Base-by-base conservation (phyloP, 805 yeast species). In the Yarrowia sp. region DNA sequence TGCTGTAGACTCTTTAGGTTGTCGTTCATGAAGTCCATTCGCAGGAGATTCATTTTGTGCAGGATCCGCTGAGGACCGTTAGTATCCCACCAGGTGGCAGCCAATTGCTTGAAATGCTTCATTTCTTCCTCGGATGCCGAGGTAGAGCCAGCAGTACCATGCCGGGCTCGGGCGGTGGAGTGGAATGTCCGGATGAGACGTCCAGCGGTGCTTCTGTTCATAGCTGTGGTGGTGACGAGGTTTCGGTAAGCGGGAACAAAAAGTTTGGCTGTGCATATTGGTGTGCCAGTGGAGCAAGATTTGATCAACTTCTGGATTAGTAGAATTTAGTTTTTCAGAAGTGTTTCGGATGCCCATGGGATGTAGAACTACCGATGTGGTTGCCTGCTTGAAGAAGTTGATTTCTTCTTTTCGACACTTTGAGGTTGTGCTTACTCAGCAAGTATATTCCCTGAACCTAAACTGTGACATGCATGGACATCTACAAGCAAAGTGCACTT, bases 81-180 rank as follows among this genome's bases (percentile, higher is more conserved):
- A 14, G 89, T 85, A 70, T 95, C 97, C 99, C 99, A 95, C 99
- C 99, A 95, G n/a, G 90, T 76, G n/a, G 88, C 80, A 0, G 99
- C 99, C 49, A 95, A 79, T 35, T 87, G 84, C 70, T 89, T 85
- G 76, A 95, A 95, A 75, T 95, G 98, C 10, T 82, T 76, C 74
- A 87, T 80, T 73, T 93, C 98, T 6, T 85, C 84, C 8, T 69
- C 73, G 68, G 68, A 67, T 11, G 70, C 67, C n/a, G 68, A 65
- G 10, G 68, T 65, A 26, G 65, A 35, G 28, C 64, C 64, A 4
- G 12, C 46, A 14, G 64, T 33, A 11, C 56, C 63, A 22, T 30
- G 63, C 2, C 32, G 30, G 12, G 40, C 51, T 22, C 51, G 36
- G 14, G 51, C 28, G 19, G 61, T 38, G 6, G 61, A 54, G 46